Evolutionary conservation across 129 eudicot species (phyloP).

Genomic region (Arctium minus): DNA sequence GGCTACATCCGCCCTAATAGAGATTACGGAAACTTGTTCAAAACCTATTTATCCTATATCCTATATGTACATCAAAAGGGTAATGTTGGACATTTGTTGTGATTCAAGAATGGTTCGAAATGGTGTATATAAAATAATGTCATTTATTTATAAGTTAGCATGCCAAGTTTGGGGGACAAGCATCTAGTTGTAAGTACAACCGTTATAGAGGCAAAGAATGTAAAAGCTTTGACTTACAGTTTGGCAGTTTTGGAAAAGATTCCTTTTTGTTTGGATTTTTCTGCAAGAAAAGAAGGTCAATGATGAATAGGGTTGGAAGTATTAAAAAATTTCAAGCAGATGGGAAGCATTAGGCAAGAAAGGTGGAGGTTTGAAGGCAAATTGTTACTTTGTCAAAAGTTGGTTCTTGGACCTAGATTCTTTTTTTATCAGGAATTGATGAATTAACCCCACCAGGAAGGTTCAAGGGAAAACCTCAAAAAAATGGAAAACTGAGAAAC

Average conservation of each 20-base stretch:
- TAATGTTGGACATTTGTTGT: constrained; percentile 25
- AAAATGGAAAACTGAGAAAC: no score
- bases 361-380: constrained; percentile 55
- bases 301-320: constrained; percentile 22
- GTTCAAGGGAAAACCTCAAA: not conserved
- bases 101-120: constrained; percentile 21
- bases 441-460: not conserved
- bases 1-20: not conserved
- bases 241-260: constrained; percentile 32
- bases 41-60: not conserved
- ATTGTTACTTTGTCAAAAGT: constrained; percentile 38
- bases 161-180: constrained; percentile 51
- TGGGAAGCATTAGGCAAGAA: constrained; percentile 69
- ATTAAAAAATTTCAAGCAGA: constrained; percentile 29
- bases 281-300: constrained; percentile 39
- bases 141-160: constrained; percentile 21
- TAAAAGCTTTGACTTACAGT: constrained; percentile 47
- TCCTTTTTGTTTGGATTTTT: constrained; percentile 29
- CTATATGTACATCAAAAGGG: constrained; percentile 11
- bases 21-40: not conserved
- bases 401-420: constrained; percentile 49
- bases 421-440: constrained; percentile 11
- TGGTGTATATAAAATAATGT: constrained; percentile 4
- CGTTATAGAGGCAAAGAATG: constrained; percentile 33
- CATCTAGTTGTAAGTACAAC: constrained; percentile 52